Percentiles rank a stretch among this genome's conserved stretches.
Evolutionary conservation across 2,329 filamentous ascomycete genomes (phyloP).

Genomic region (Cylindrodendrum hubeiense): DNA sequence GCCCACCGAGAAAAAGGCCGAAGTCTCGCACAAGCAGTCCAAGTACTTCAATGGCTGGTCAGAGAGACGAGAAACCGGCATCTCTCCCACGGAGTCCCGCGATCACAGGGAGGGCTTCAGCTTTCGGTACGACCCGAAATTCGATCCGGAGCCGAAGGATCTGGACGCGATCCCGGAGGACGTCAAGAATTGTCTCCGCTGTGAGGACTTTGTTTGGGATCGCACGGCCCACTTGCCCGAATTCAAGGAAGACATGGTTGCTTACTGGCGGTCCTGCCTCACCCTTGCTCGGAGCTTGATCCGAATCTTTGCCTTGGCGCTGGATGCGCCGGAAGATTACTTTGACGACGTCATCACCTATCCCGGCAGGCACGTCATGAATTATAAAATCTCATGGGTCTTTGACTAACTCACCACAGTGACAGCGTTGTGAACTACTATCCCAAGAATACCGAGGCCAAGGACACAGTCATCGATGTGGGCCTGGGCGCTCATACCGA

Average conservation of each 20-base stretch:
- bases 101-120: conserved; percentile 66
- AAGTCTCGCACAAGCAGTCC: conserved; percentile 50
- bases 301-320: conserved; percentile 65
- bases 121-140: conserved; percentile 64
- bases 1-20: conserved; percentile 56
- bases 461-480: neutral
- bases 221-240: conserved; percentile 53
- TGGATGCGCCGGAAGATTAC: conserved; percentile 65
- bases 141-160: conserved; percentile 60
- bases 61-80: neutral
- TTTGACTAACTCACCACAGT: neutral
- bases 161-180: conserved; percentile 57
- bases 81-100: conserved; percentile 51
- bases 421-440: conserved; percentile 21
- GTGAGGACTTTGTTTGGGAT: conserved; percentile 66
- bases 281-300: conserved; percentile 64
- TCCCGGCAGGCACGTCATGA: conserved; percentile 8
- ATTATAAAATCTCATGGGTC: neutral
- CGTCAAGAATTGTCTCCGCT: conserved; percentile 55
- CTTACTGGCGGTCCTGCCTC: conserved; percentile 63
- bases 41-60: conserved; percentile 16
- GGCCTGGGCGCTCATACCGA: conserved; percentile 44
- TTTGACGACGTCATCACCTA: conserved; percentile 58
- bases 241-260: conserved; percentile 60
- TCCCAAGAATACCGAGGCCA: conserved; percentile 9